Evolutionary conservation across 305 asterid species (phyloP).

Genomic region (Petunia hybrid): DNA sequence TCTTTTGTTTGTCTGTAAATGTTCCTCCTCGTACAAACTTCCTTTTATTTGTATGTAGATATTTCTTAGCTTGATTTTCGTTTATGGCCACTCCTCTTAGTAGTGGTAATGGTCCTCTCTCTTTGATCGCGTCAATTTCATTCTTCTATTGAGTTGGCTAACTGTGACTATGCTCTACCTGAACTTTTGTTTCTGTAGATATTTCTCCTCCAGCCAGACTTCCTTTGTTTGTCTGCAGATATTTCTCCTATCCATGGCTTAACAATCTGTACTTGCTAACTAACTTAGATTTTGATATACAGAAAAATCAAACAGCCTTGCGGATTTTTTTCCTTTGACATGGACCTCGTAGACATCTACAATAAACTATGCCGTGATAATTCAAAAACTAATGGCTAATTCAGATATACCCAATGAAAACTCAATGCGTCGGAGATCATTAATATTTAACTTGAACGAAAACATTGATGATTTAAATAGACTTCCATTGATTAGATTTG

Average conservation of each 20-base stretch:
- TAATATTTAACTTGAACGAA: background rate
- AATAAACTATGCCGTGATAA: background rate
- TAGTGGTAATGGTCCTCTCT: too few species aligned
- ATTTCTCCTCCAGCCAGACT: background rate
- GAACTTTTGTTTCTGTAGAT: too few species aligned
- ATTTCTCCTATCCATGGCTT: background rate
- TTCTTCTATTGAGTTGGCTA: too few species aligned
- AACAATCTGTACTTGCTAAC: background rate
- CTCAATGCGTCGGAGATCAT: background rate
- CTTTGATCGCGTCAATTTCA: too few species aligned
- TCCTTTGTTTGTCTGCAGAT: background rate
- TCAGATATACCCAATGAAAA: constrained; percentile 2
- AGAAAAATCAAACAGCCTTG: background rate
- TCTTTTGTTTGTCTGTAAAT: too few species aligned
- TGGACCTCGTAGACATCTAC: background rate
- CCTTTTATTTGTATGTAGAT: too few species aligned
- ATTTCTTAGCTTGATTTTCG: too few species aligned
- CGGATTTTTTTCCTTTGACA: background rate
- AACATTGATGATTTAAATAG: background rate
- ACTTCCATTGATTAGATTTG: too few species aligned
- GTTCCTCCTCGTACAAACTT: too few species aligned
- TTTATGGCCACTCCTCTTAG: too few species aligned
- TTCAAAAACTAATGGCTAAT: background rate
- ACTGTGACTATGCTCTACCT: too few species aligned
- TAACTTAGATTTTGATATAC: background rate